Conservation (phyloP, 1,139 yeast species). For the Yamadazyma jaroonii region DNA sequence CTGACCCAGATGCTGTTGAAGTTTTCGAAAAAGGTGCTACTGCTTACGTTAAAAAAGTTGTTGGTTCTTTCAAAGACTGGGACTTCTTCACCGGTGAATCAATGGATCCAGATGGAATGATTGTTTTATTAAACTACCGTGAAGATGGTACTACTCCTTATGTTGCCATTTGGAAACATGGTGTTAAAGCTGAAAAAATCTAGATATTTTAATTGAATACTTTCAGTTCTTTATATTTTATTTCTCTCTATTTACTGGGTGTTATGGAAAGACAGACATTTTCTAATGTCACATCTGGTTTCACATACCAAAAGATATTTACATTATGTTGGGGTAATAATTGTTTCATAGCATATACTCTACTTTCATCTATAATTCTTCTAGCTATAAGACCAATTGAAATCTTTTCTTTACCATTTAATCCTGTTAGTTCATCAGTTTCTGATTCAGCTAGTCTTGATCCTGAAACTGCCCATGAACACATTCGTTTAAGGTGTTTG, state of each 20-base stretch:
- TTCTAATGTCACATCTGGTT: slow-evolving; percentile 59
- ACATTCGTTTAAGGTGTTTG: slow-evolving; percentile 55
- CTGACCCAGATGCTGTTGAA: slow-evolving; percentile 81
- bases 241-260: slow-evolving; percentile 1
- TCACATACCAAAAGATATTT: slow-evolving; percentile 58
- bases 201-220: slow-evolving; percentile 34
- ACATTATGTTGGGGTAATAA: slow-evolving; percentile 32
- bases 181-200: slow-evolving; percentile 85
- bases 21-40: slow-evolving; percentile 96
- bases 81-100: slow-evolving; percentile 99
- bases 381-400: slow-evolving; percentile 65
- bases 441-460: slow-evolving; percentile 30
- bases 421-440: slow-evolving; percentile 13
- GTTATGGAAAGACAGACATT: slow-evolving; percentile 54
- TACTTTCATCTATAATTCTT: slow-evolving; percentile 60
- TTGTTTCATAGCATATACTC: slow-evolving; percentile 44
- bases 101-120: slow-evolving; percentile 99
- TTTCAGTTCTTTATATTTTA: background rate
- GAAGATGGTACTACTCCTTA: slow-evolving; percentile 98
- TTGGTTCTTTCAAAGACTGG: slow-evolving; percentile 96
- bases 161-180: slow-evolving; percentile 99
- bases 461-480: slow-evolving; percentile 89
- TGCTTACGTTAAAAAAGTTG: slow-evolving; percentile 91
- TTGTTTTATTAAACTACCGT: slow-evolving; percentile 98
- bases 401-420: slow-evolving; percentile 48